Conservation (phyloP, 345 rosid species). For the Camelina laxa region DNA sequence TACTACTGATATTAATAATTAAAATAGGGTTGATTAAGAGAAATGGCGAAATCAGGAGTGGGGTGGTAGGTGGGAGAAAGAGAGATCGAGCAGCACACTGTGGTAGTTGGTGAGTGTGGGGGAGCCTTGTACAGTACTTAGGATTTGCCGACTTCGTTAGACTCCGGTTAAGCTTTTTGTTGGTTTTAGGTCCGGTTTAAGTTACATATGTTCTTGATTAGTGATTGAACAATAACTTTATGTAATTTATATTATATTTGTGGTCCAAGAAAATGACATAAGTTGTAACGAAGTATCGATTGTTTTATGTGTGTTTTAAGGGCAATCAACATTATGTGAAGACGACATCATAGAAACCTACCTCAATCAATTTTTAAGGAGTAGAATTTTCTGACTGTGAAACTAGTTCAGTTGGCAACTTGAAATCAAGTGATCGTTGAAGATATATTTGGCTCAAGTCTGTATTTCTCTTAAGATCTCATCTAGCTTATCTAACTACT, state of each 20-base stretch:
- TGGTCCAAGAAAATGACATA: constrained; percentile 20
- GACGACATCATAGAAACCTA: not conserved
- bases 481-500: not conserved
- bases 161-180: constrained; percentile 30
- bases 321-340: constrained; percentile 5
- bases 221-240: constrained; percentile 3
- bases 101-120: constrained; percentile 35
- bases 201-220: not conserved
- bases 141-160: constrained; percentile 35
- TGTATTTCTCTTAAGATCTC: not conserved
- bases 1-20: not conserved
- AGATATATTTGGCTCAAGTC: not conserved
- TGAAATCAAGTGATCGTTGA: constrained; percentile 8
- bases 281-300: not conserved
- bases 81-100: constrained; percentile 29
- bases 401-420: not conserved
- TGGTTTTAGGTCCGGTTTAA: constrained; percentile 28
- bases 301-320: no score
- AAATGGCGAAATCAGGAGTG: constrained; percentile 37
- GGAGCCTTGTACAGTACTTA: constrained; percentile 23
- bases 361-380: not conserved
- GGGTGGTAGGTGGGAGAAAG: constrained; percentile 44
- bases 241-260: not conserved
- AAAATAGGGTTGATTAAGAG: constrained; percentile 15
- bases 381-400: no score